These are phyloP conservation scores for Cyberlindnera suaveolens DNA, from an alignment of 805 yeast species.

Conservation along the genomic window DNA sequence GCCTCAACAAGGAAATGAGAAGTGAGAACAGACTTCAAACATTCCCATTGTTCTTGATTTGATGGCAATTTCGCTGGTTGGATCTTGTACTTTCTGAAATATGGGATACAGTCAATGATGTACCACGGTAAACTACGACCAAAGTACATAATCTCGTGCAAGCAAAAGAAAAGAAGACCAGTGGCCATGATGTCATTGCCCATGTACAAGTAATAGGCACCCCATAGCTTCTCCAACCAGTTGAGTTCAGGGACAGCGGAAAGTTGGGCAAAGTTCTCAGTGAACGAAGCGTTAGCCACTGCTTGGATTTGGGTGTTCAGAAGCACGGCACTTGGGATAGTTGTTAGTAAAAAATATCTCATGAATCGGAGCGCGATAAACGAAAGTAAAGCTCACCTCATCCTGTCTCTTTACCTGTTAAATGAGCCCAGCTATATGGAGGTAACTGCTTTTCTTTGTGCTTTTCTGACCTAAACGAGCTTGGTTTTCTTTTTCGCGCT, in stretches of 20 bases:
- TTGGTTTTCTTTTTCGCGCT: no score
- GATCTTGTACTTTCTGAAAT: conserved; percentile 79
- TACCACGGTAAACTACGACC: conserved; percentile 92
- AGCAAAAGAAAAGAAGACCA: conserved; percentile 71
- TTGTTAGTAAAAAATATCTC: no score
- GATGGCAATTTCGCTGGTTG: conserved; percentile 83
- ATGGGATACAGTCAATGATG: conserved; percentile 79
- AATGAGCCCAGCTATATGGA: no score
- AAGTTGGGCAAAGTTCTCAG: conserved; percentile 1
- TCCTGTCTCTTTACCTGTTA: no score
- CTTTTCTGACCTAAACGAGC: no score
- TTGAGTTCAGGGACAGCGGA: background rate
- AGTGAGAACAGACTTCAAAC: conserved; percentile 75
- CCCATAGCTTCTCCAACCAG: conserved; percentile 47
- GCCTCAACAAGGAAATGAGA: conserved; percentile 93
- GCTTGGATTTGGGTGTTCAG: background rate
- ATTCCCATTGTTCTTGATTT: conserved; percentile 84
- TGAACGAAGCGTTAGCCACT: background rate
- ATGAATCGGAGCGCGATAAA: no score
- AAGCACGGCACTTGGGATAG: background rate
- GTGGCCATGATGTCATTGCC: conserved; percentile 89
- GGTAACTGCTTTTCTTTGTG: no score
- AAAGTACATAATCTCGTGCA: conserved; percentile 88
- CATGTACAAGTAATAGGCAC: conserved; percentile 78
- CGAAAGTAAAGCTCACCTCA: no score